A percentile compares a stretch with the other conserved stretches of the same genome.
These are phyloP conservation scores for Annulohypoxylon maeteangense DNA, from an alignment of 495 filamentous ascomycete genomes.

Conservation along the genomic window DNA sequence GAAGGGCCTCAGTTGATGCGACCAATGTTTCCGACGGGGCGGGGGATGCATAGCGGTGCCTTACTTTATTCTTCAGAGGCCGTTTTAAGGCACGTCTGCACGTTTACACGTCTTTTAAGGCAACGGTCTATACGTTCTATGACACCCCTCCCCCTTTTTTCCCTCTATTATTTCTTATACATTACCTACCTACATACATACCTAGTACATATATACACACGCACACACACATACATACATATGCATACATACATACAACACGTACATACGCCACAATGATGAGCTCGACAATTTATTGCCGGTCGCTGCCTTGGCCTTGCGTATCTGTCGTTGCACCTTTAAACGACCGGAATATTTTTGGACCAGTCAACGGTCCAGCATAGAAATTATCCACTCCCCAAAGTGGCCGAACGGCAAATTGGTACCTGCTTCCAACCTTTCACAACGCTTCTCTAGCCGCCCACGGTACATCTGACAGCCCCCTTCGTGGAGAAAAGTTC, in stretches of 20 bases:
- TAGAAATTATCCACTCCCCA: conserved; percentile 49
- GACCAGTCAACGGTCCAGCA: conserved; percentile 45
- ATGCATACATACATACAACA: background rate
- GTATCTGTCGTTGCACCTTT: conserved; percentile 45
- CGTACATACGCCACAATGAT: conserved; percentile 36
- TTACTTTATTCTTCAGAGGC: conserved; percentile 33
- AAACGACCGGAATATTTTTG: conserved; percentile 50
- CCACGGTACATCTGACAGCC: conserved; percentile 44
- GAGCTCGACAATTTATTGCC: conserved; percentile 44
- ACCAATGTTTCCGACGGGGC: conserved; percentile 52
- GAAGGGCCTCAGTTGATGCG: conserved; percentile 54
- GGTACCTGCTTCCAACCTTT: conserved; percentile 53
- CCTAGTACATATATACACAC: background rate
- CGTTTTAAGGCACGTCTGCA: conserved; percentile 21
- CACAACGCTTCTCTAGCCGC: conserved; percentile 59
- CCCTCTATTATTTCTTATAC: too few relatives aligned
- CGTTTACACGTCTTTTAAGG: conserved; percentile 7
- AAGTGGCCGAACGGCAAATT: conserved; percentile 49
- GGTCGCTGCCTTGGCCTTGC: conserved; percentile 45
- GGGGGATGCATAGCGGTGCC: conserved; percentile 48
- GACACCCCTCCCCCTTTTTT: background rate
- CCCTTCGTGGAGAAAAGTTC: conserved; percentile 45
- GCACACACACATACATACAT: background rate
- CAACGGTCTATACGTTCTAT: conserved; percentile 8
- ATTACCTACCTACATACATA: background rate